A percentile compares a stretch with the other conserved stretches of the same genome.
Conservation (phyloP, 345 rosid genomes). For the Hypericum perforatum region DNA sequence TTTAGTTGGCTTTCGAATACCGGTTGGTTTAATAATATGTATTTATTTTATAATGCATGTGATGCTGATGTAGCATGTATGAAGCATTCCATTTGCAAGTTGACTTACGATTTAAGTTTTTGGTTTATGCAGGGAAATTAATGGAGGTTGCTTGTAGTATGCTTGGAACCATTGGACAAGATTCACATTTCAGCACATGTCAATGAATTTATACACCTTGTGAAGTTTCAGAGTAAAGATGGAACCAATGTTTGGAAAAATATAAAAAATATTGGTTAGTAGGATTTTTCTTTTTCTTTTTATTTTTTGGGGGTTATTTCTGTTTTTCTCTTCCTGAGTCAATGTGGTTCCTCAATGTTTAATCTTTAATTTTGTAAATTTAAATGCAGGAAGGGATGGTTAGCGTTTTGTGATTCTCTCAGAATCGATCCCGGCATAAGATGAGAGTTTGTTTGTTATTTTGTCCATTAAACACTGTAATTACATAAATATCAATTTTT, state of each 20-base stretch:
- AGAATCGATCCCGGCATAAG: no score
- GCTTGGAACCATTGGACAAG: constrained; percentile 48
- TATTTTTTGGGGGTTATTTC: no score
- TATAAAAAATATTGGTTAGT: neutral
- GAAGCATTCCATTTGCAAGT: neutral
- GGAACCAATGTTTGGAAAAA: constrained; percentile 16
- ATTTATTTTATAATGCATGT: constrained; percentile 1
- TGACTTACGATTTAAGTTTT: constrained; percentile 10
- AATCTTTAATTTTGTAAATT: no score
- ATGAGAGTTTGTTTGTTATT: no score
- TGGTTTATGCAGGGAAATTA: constrained; percentile 56
- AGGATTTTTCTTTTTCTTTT: no score
- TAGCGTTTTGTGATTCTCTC: no score
- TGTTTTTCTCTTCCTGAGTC: no score
- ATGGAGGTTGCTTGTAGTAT: constrained; percentile 79
- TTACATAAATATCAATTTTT: no score
- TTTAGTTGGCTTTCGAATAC: no score
- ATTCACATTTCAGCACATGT: constrained; percentile 49
- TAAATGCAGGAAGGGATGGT: no score
- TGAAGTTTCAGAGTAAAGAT: constrained; percentile 5
- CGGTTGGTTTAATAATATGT: neutral
- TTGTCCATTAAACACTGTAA: no score
- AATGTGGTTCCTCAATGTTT: no score
- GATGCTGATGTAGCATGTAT: constrained; percentile 4
- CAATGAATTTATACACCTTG: constrained; percentile 33